These are phyloP conservation scores for Cercospora nicotianae DNA, from an alignment of 2,329 filamentous ascomycete species.

Conservation along the genomic window DNA sequence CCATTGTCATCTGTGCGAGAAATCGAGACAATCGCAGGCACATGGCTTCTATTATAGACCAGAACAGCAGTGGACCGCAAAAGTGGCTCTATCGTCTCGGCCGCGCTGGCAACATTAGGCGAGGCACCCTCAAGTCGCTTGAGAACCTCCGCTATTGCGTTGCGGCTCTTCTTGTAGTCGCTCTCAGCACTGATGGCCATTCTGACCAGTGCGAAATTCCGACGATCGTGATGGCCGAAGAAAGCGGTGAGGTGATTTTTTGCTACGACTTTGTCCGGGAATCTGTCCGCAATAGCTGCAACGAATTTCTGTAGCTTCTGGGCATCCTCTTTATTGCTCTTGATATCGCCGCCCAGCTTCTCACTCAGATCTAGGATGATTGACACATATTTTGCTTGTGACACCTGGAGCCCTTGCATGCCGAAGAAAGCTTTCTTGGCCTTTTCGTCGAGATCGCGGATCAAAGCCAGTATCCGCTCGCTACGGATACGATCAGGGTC, in stretches of 20 bases:
- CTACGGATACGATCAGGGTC: conserved; percentile 77
- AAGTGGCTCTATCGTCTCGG: conserved; percentile 79
- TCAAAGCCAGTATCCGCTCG: conserved; percentile 78
- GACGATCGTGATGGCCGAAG: conserved; percentile 84
- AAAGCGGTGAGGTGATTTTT: conserved; percentile 83
- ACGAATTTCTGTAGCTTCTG: conserved; percentile 73
- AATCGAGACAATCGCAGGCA: conserved; percentile 84
- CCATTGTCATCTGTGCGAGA: conserved; percentile 80
- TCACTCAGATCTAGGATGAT: conserved; percentile 84
- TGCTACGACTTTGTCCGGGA: conserved; percentile 73
- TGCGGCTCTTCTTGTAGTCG: conserved; percentile 87
- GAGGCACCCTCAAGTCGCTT: conserved; percentile 65
- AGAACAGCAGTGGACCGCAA: conserved; percentile 81
- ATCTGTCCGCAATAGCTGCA: conserved; percentile 68
- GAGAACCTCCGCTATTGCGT: conserved; percentile 84
- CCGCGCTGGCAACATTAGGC: conserved; percentile 57
- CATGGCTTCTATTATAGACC: conserved; percentile 91
- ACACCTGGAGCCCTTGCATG: conserved; percentile 74
- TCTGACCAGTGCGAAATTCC: conserved; percentile 83
- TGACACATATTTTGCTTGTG: conserved; percentile 70
- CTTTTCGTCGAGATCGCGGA: conserved; percentile 72
- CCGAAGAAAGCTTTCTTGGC: conserved; percentile 87
- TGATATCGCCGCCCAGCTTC: conserved; percentile 76
- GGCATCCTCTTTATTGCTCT: conserved; percentile 60
- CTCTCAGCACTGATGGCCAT: conserved; percentile 82